phyloP scores from a whole-genome alignment of 352 stramenopile species.

The Phytophthora brassicae region DNA sequence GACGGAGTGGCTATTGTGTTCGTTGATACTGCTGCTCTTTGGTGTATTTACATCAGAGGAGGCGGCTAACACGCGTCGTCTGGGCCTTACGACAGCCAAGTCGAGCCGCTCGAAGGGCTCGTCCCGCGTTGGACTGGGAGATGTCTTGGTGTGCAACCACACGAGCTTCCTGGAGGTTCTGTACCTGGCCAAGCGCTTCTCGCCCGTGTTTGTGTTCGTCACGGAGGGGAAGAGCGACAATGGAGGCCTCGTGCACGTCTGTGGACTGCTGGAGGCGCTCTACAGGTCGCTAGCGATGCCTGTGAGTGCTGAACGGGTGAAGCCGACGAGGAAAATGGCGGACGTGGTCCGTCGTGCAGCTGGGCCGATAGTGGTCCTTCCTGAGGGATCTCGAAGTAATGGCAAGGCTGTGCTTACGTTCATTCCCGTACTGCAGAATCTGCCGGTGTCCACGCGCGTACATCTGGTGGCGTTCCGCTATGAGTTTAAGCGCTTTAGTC shows the following conservation, averaged over 20 bases:
- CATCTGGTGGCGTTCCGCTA: slow-evolving; percentile 82
- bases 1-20: slow-evolving; percentile 73
- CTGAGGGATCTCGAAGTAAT: slow-evolving; percentile 79
- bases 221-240: slow-evolving; percentile 43
- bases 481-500: slow-evolving; percentile 72
- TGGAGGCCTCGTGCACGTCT: slow-evolving; percentile 65
- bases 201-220: slow-evolving; percentile 75
- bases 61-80: slow-evolving; percentile 65
- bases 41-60: slow-evolving; percentile 73
- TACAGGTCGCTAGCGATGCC: slow-evolving; percentile 57
- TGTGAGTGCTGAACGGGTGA: slow-evolving; percentile 37
- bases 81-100: slow-evolving; percentile 62
- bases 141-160: slow-evolving; percentile 84
- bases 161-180: slow-evolving; percentile 81
- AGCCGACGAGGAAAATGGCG: slow-evolving; percentile 58
- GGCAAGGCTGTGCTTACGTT: slow-evolving; percentile 78
- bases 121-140: slow-evolving; percentile 43
- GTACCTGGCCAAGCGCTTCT: slow-evolving; percentile 78
- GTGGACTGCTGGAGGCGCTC: slow-evolving; percentile 65
- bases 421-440: slow-evolving; percentile 62
- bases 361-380: slow-evolving; percentile 72
- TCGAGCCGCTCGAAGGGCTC: slow-evolving; percentile 19
- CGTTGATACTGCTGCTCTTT: slow-evolving; percentile 62
- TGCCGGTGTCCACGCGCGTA: slow-evolving; percentile 54
- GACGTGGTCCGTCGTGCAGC: slow-evolving; percentile 65